Conservation (phyloP, 179 eudicot genomes). For the Beta macrorhiza region DNA sequence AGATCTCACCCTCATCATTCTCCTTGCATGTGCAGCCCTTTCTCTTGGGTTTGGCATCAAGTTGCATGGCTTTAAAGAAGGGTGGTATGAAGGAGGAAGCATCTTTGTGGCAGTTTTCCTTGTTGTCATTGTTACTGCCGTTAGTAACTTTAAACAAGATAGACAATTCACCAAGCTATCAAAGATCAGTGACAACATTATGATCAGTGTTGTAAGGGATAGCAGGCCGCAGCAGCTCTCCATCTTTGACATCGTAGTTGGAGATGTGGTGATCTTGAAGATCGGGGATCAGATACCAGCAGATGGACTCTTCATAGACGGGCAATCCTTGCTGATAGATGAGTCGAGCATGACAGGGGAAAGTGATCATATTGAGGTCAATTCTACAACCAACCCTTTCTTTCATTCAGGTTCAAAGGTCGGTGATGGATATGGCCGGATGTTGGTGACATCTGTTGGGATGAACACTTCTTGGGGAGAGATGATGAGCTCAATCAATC, state of each 20-base stretch:
- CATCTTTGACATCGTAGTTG: slow-evolving; percentile 40
- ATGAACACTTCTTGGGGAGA: slow-evolving; percentile 46
- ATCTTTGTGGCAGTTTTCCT: slow-evolving; percentile 41
- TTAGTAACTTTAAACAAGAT: slow-evolving; percentile 44
- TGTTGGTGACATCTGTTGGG: slow-evolving; percentile 46
- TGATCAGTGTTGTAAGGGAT: slow-evolving; percentile 40
- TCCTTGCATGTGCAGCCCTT: slow-evolving; percentile 33
- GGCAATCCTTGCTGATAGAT: slow-evolving; percentile 42
- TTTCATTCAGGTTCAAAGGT: slow-evolving; percentile 50
- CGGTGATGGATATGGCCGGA: slow-evolving; percentile 41
- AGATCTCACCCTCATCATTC: slow-evolving; percentile 38
- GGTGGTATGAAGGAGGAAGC: slow-evolving; percentile 51
- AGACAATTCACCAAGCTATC: slow-evolving; percentile 46
- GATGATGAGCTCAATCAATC: slow-evolving; percentile 47
- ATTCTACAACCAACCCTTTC: slow-evolving; percentile 35
- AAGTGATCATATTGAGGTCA: slow-evolving; percentile 44
- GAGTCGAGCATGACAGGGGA: slow-evolving; percentile 56
- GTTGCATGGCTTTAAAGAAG: slow-evolving; percentile 40
- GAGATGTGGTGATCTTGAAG: slow-evolving; percentile 42
- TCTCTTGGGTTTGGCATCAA: slow-evolving; percentile 45
- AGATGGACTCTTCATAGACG: slow-evolving; percentile 41
- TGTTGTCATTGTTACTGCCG: slow-evolving; percentile 40
- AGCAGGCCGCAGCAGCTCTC: slow-evolving; percentile 42
- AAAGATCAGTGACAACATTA: slow-evolving; percentile 37
- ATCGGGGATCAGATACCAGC: slow-evolving; percentile 52